phyloP scores from a whole-genome alignment of 2,329 filamentous ascomycete species.

The Aureobasidium subglaciale region DNA sequence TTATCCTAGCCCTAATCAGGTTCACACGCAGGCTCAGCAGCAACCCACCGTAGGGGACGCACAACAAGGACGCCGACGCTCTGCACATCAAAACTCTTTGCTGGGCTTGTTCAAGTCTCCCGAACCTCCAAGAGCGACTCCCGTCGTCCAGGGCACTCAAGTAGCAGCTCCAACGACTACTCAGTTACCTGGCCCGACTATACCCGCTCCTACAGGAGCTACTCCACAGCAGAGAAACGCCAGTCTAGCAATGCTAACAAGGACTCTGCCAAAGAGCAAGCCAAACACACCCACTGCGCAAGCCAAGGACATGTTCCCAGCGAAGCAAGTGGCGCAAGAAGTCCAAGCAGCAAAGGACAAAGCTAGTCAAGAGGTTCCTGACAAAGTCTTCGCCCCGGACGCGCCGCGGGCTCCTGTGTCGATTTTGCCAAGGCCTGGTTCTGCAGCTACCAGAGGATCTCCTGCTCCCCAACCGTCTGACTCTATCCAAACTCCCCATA shows the following conservation, averaged over 20 bases:
- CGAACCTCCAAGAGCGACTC: conserved; percentile 21
- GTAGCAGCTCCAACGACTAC: not conserved
- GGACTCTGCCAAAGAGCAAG: conserved; percentile 25
- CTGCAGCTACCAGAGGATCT: not conserved
- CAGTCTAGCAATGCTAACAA: conserved; percentile 28
- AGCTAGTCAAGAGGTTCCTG: not conserved
- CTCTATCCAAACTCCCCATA: conserved; percentile 6
- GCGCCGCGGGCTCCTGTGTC: conserved; percentile 11
- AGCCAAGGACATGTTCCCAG: conserved; percentile 12
- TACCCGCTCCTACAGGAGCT: not conserved
- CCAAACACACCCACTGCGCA: conserved; percentile 5
- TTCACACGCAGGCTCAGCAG: not conserved
- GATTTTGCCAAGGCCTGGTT: conserved; percentile 16
- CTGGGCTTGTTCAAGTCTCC: conserved; percentile 39
- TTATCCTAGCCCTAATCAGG: conserved; percentile 16
- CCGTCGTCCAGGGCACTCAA: not conserved
- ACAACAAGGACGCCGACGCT: conserved; percentile 23
- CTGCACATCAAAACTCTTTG: conserved; percentile 38
- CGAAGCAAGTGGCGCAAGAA: conserved; percentile 16
- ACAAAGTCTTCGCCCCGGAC: not conserved
- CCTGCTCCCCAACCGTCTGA: conserved; percentile 20
- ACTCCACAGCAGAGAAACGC: conserved; percentile 18
- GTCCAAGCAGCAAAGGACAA: not conserved
- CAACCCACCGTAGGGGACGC: not conserved
- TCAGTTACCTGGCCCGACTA: not conserved